These are phyloP conservation scores for Clavispora asparagi DNA, from an alignment of 805 yeast species.

Conservation along the genomic window DNA sequence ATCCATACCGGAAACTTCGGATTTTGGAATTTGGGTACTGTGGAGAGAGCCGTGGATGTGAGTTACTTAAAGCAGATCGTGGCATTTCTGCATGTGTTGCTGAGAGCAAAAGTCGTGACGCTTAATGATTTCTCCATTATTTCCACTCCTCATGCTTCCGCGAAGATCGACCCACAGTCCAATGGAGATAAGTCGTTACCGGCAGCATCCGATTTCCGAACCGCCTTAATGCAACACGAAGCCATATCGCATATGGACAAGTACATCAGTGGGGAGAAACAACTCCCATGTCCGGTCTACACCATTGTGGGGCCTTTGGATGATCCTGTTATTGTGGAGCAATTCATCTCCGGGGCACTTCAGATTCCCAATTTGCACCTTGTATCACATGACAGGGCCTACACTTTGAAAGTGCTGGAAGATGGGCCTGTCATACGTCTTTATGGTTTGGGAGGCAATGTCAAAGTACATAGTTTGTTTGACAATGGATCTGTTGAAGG, in stretches of 20 bases:
- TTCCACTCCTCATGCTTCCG: background rate
- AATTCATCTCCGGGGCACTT: slow-evolving; percentile 52
- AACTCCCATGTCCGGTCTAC: slow-evolving; percentile 59
- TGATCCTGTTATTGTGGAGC: slow-evolving; percentile 62
- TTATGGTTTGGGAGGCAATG: slow-evolving; percentile 69
- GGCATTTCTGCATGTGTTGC: slow-evolving; percentile 57
- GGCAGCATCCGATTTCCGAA: slow-evolving; percentile 4
- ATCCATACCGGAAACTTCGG: slow-evolving; percentile 81
- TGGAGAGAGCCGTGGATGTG: slow-evolving; percentile 49
- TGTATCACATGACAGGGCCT: slow-evolving; percentile 53
- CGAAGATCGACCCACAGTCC: background rate
- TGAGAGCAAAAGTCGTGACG: slow-evolving; percentile 42
- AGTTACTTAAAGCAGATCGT: slow-evolving; percentile 57
- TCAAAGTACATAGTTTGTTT: slow-evolving; percentile 61
- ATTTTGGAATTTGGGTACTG: slow-evolving; percentile 57
- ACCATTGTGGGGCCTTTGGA: slow-evolving; percentile 75
- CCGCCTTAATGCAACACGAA: background rate
- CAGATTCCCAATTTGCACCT: slow-evolving; percentile 52
- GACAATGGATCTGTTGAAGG: slow-evolving; percentile 31
- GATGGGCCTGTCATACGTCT: slow-evolving; percentile 44
- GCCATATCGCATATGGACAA: slow-evolving; percentile 12
- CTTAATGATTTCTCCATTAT: slow-evolving; percentile 49
- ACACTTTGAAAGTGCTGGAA: slow-evolving; percentile 30
- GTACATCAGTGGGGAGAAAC: slow-evolving; percentile 31
- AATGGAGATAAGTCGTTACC: background rate